phyloP scores from a whole-genome alignment of 2,329 filamentous ascomycete species.

The Cladosporium sp. region DNA sequence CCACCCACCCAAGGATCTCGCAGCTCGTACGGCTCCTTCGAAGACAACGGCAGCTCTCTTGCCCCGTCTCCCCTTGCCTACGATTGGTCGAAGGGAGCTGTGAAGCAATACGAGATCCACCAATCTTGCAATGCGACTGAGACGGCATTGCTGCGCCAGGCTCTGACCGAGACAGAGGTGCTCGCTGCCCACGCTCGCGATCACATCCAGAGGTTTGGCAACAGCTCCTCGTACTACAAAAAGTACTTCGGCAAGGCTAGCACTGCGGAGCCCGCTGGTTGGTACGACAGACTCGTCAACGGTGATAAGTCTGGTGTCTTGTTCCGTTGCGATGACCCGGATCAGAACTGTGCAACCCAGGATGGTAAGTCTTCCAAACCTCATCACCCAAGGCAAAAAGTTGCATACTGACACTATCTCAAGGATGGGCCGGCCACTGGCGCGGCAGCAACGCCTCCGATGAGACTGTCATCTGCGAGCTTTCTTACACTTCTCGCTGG shows the following conservation, averaged over 20 bases:
- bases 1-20: background rate
- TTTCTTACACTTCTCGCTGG: slow-evolving; percentile 56
- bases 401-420: background rate
- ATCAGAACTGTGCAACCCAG: slow-evolving; percentile 53
- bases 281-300: slow-evolving; percentile 57
- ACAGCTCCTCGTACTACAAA: slow-evolving; percentile 54
- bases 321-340: slow-evolving; percentile 66
- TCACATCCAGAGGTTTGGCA: slow-evolving; percentile 57
- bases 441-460: slow-evolving; percentile 55
- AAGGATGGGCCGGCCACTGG: slow-evolving; percentile 66
- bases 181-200: slow-evolving; percentile 59
- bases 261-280: slow-evolving; percentile 57
- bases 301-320: slow-evolving; percentile 55
- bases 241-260: slow-evolving; percentile 64
- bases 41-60: slow-evolving; percentile 8
- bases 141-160: slow-evolving; percentile 51
- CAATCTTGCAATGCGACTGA: slow-evolving; percentile 63
- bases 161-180: slow-evolving; percentile 54
- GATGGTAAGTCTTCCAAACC: slow-evolving; percentile 13
- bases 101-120: slow-evolving; percentile 52
- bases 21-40: background rate
- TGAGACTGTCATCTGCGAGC: slow-evolving; percentile 50
- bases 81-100: slow-evolving; percentile 32
- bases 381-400: background rate
- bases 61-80: background rate